Base-by-base conservation (phyloP, 2,329 filamentous ascomycete species). In the Lachnellula subtilissima region DNA sequence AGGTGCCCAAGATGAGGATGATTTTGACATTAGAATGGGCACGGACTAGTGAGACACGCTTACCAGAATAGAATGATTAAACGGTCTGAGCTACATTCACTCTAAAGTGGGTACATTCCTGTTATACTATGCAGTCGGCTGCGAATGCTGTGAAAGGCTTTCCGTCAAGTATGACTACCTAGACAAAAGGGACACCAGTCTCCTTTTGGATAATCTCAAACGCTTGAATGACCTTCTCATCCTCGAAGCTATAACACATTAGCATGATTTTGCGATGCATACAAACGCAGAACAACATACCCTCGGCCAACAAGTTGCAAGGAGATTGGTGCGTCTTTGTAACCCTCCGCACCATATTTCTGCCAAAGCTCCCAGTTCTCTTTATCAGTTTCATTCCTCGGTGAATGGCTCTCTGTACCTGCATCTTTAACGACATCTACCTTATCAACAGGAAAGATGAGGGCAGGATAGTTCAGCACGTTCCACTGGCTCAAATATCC, bases 401-500 rank as follows among this genome's bases (percentile, higher is more conserved):
- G 57, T 52, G 62, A 51, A 63, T 68, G 73, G 5, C 63, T 61
- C 55, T 54, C 64, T 53, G 54, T 58, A 25, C 43, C 65, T 52
- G 1, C 62, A 56, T 59, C 60, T 59, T 71, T 68, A 37, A 51
- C 56, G 6, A 65, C 53, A 61, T 70, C 61, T 36, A 72, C 64
- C 52, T 65, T 69, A 17, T 70, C 71, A 2, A 80, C 81, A 0
- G 86, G 86, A 65, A 89, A 86, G 0, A 83, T 76, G 2, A 80
- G 69, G 9, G 76, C 78, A 0, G 86, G 83, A 67, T 87, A 87
- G 67, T 89, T 85, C 1, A 89, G 76, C 43, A 88, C 64, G 65
- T 89, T 89, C 84, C 85, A 89, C 58, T 84, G 79, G 0, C 78
- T 73, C 0, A 84, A 87, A 62, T 89, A 89, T 1, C 78, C 78